Base-by-base conservation (phyloP, 2,329 filamentous ascomycete species). In the Exophiala alcalophila region DNA sequence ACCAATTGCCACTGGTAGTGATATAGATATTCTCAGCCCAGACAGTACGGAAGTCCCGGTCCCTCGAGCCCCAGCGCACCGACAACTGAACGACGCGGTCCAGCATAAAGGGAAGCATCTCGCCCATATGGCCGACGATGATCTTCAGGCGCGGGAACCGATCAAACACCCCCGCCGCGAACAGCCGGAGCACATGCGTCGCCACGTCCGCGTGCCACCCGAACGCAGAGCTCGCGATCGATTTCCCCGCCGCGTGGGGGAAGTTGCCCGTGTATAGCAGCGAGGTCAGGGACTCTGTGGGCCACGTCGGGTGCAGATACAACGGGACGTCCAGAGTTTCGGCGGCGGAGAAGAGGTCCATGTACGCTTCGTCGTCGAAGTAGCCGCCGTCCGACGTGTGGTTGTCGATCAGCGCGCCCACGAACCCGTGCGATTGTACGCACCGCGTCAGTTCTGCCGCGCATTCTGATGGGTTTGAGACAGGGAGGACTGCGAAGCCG, bases 1-100 rank as follows among this genome's bases (percentile, higher is more conserved):
- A 68, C 58, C 72, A 77, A 35, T 72, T 67, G 2, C 77, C 77
- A 41, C 69, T 73, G 2, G 76, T 78, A 1, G 76, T 79, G 27
- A 81, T 59, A 69, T 73, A 80, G 8, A 80, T 60, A 43, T 81
- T 81, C 43, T 68, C 60, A 33, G 71, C 66, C 66, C 72, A 81
- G 2, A 79, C 73, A 6, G 74, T 61, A 10, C 59, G 55, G 40
- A 79, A 72, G n/a, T 15, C 18, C 0, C 60, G 56, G 2, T 66
- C 51, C 11, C 38, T 37, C 8, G 36, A 33, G 2, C 33, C 43
- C 52, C 47, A 50, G 27, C 49, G 47, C 19, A 35, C 38, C n/a
- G 39, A 46, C 6, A 50, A 41, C 30, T 48, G 40, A n/a, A 28
- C 27, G 25, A 52, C 49, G 20, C 52, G 44, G 43, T 59, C 43